Evolutionary conservation across 2,329 filamentous ascomycete genomes (phyloP), one percentile per base, ranked within the genome.

Genomic region (Scorias spongiosa): DNA sequence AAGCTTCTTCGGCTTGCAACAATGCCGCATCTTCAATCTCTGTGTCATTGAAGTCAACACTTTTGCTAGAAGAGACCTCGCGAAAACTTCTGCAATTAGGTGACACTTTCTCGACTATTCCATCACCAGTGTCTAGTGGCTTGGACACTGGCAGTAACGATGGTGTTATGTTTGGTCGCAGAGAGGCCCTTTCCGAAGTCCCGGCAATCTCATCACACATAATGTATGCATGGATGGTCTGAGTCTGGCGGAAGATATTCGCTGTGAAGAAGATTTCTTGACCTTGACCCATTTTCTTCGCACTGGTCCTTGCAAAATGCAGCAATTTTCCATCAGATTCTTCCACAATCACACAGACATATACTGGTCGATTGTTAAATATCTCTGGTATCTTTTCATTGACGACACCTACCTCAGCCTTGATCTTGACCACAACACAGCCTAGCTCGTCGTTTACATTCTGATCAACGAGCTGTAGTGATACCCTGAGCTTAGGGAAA

Each of bases 141-240:
- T 37, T 46, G n/a, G 46, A 45, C 10, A 48, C 41, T 7, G 52
- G 51, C 11, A 48, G 52, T 42, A 54, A 54, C 2, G 63, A 63
- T 9, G 58, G 45, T 11, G 68, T 63, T 17, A 80, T 56, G 32
- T 69, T 62, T 5, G 70, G 70, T 42, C 66, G 69, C 10, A 79
- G 48, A 18, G 68, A 66, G 6, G 73, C 75, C 46, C 66, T 63
- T 47, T 69, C 66, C 54, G 71, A 60, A 10, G 76, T 79, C 10
- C 75, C 75, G 48, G 75, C 76, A 53, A 96, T 81, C 38, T 86
- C 80, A 63, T 95, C 89, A 51, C 88, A 96, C 60, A 84, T 83
- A 41, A 88, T 69, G 56, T 80, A 76, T 47, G 78, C 84, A 18
- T 70, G 70, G 29, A 91, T 73, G 2, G 70, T 64, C 45, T 81